These are phyloP conservation scores for Moniliophthora roreri DNA, from an alignment of 1,284 basidiomycete genomes.

Conservation along the genomic window DNA sequence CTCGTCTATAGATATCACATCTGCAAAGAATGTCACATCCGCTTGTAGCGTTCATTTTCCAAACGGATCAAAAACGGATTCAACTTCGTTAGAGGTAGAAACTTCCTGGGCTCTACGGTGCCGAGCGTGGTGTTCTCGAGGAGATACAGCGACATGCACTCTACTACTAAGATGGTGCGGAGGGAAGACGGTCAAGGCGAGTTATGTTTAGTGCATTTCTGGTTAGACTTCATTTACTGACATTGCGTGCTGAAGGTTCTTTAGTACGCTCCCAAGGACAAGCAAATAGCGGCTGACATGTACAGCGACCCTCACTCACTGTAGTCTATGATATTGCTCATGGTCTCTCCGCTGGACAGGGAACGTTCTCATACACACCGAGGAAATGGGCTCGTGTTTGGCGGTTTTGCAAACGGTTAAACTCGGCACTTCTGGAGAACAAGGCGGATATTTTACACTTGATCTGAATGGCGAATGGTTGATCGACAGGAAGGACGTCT, in stretches of 20 bases:
- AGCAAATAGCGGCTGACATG: slow-evolving; percentile 54
- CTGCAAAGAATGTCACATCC: slow-evolving; percentile 37
- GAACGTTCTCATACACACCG: too few relatives aligned
- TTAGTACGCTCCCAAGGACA: slow-evolving; percentile 65
- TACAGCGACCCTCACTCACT: slow-evolving; percentile 58
- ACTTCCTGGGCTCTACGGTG: slow-evolving; percentile 72
- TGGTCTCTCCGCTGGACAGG: too few relatives aligned
- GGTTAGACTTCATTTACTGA: not conserved
- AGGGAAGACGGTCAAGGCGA: slow-evolving; percentile 57
- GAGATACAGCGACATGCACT: slow-evolving; percentile 63
- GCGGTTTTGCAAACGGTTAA: slow-evolving; percentile 58
- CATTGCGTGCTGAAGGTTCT: not conserved
- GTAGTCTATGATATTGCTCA: too few relatives aligned
- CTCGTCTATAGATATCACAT: slow-evolving; percentile 50
- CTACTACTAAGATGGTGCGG: slow-evolving; percentile 80
- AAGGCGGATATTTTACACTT: slow-evolving; percentile 48
- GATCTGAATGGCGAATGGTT: slow-evolving; percentile 59
- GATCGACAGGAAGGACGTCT: too few relatives aligned
- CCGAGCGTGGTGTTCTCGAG: slow-evolving; percentile 66
- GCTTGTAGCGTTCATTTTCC: slow-evolving; percentile 70
- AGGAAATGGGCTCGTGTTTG: too few relatives aligned
- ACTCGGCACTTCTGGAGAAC: slow-evolving; percentile 68
- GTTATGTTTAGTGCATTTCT: slow-evolving; percentile 62
- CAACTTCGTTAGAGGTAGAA: slow-evolving; percentile 69
- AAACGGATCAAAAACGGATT: too few relatives aligned